These are phyloP conservation scores for Zelopaecilomyces penicillatus DNA, from an alignment of 2,329 filamentous ascomycete genomes.

Conservation along the genomic window DNA sequence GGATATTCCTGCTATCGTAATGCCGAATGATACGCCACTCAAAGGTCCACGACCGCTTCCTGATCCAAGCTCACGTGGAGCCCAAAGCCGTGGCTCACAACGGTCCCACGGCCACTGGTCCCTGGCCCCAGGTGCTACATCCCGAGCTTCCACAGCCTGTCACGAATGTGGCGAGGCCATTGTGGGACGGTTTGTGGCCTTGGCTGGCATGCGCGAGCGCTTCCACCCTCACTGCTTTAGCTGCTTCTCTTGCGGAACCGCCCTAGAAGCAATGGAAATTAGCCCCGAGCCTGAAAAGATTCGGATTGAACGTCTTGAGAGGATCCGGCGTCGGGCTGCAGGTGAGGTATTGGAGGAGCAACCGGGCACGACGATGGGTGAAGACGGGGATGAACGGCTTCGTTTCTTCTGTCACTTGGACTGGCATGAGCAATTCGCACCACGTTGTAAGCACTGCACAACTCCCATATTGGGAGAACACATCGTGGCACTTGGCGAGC, in stretches of 20 bases:
- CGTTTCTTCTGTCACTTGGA: constrained; percentile 98
- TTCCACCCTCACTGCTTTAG: constrained; percentile 93
- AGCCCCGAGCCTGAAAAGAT: constrained; percentile 77
- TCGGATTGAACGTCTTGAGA: constrained; percentile 61
- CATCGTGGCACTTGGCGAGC: constrained; percentile 83
- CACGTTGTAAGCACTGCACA: constrained; percentile 89
- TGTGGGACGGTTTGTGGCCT: constrained; percentile 79
- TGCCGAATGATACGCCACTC: constrained; percentile 32
- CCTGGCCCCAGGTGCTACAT: constrained; percentile 37
- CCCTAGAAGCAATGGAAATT: constrained; percentile 91
- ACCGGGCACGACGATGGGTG: constrained; percentile 54
- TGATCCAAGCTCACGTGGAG: constrained; percentile 30
- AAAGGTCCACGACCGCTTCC: constrained; percentile 31
- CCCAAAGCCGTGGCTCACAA: constrained; percentile 27
- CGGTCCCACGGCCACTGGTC: constrained; percentile 50
- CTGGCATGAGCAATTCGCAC: constrained; percentile 90
- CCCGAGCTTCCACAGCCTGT: constrained; percentile 62
- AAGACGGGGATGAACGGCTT: constrained; percentile 64
- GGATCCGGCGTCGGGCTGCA: constrained; percentile 54
- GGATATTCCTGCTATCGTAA: constrained; percentile 37
- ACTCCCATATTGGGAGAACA: constrained; percentile 96
- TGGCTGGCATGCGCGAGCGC: constrained; percentile 61
- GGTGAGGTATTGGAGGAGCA: constrained; percentile 54
- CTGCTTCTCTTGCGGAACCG: constrained; percentile 79
- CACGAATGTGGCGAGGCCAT: constrained; percentile 79